Percentiles rank a stretch among this genome's conserved stretches.
Evolutionary conservation across 768 basidiomycete genomes (phyloP).

Genomic region (Mycena amicta): DNA sequence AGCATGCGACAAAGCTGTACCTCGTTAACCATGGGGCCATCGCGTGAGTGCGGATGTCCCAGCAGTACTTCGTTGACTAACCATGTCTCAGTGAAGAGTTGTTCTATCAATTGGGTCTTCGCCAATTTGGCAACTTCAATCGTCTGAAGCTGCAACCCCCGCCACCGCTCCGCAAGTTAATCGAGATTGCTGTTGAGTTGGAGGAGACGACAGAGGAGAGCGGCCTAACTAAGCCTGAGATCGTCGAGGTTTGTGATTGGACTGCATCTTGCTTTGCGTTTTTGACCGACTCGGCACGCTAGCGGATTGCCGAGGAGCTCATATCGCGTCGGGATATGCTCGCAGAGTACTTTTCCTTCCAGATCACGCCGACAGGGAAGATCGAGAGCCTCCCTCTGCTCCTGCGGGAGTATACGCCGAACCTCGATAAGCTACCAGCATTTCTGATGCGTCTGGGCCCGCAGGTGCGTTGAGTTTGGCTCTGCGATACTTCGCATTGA

Average conservation of each 20-base stretch:
- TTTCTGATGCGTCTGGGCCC: conserved; percentile 92
- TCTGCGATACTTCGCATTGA: too few relatives aligned
- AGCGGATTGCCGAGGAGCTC: conserved; percentile 65
- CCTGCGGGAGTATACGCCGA: conserved; percentile 85
- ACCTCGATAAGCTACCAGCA: conserved; percentile 85
- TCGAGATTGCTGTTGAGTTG: conserved; percentile 77
- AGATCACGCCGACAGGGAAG: conserved; percentile 64
- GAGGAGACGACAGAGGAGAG: conserved; percentile 61
- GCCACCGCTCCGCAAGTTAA: conserved; percentile 66
- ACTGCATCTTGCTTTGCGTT: background rate
- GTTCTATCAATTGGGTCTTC: conserved; percentile 90
- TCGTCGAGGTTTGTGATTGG: conserved; percentile 48
- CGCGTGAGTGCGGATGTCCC: conserved; percentile 65
- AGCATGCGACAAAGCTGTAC: conserved; percentile 87
- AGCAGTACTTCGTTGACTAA: background rate
- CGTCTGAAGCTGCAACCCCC: conserved; percentile 82
- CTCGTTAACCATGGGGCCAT: conserved; percentile 84
- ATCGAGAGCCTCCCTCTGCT: conserved; percentile 83
- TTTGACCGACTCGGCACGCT: background rate
- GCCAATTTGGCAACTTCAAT: conserved; percentile 86
- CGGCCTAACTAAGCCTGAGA: conserved; percentile 57
- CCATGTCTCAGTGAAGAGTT: conserved; percentile 72
- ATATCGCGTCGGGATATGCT: conserved; percentile 78
- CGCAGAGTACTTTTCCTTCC: conserved; percentile 85
- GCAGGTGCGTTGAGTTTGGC: too few relatives aligned